Evolutionary conservation across 1,139 yeast genomes (phyloP), one percentile per base, ranked within the genome.

Genomic region (Torulaspora pretoriensis): DNA sequence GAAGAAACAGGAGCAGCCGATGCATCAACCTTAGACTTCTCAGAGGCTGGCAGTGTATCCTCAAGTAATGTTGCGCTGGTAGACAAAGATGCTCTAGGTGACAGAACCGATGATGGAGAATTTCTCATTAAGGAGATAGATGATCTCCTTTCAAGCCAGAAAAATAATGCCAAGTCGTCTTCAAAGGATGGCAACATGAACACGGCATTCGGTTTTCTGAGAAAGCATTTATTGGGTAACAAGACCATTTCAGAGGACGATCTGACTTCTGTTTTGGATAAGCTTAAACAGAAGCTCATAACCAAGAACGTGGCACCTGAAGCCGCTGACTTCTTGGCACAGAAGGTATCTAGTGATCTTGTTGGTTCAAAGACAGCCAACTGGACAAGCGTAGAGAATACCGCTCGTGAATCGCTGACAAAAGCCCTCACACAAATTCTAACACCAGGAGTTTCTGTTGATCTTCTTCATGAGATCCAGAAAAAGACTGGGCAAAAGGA

Each of bases 401-500:
- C 84, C 1, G 84, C 82, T 7, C 74, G 81, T 52, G 76, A 76
- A 36, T 77, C 95, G 2, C 72, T 92, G 63, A 77, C 80, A 1
- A 86, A 80, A 31, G 90, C 92, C 42, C 70, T 92, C 42, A 81
- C 90, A 38, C 83, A 85, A 57, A 80, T 90, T 38, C 71, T 92
- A 51, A 90, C 98, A 0, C 98, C 98, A 9, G 87, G 90, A 52
- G 88, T 94, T 1, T 88, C 97, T 1, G 81, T 92, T 0, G 96
- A 92, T 61, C 70, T 92, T 49, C 72, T 92, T 25, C 86, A 87
- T 54, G 96, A 89, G 57, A 86, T 92, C 46, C 85, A 85, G 60
- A 68, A 69, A 35, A 71, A 69, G 43, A 68, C 72, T 28, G 31
- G 49, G 10, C 43, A 42, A 8, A 51, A 37, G 29, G 61, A 61